Percentiles rank a stretch among this genome's conserved stretches.
Conservation (phyloP, 2,329 filamentous ascomycete species). For the Dryadomyces sulphureus region DNA sequence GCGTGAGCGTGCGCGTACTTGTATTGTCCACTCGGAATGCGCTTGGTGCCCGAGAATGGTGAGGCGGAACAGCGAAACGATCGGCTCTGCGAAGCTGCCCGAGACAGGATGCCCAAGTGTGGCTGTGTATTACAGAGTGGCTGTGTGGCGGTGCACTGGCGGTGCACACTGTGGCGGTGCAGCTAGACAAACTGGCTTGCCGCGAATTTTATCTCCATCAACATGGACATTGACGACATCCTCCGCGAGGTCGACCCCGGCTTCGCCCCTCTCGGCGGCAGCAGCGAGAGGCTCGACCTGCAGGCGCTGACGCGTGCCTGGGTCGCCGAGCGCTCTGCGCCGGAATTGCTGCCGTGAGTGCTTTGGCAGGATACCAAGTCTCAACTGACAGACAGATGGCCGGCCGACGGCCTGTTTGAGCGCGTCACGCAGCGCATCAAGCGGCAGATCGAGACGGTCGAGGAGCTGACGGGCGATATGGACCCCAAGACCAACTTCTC, state of each 20-base stretch:
- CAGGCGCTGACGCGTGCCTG: constrained; percentile 82
- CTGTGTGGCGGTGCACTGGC: background rate
- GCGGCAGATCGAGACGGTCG: constrained; percentile 22
- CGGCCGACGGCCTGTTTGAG: constrained; percentile 60
- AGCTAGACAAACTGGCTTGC: background rate
- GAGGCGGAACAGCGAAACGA: background rate
- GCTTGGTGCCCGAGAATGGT: background rate
- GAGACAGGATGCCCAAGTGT: background rate
- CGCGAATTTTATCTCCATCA: too few species aligned
- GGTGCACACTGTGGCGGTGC: too few species aligned
- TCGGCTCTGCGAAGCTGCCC: background rate
- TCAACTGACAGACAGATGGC: constrained; percentile 32
- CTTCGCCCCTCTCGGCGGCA: constrained; percentile 33
- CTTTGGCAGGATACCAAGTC: background rate
- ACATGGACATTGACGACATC: constrained; percentile 71
- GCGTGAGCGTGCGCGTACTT: background rate
- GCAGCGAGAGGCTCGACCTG: constrained; percentile 52
- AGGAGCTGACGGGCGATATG: constrained; percentile 61
- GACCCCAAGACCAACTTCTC: constrained; percentile 85
- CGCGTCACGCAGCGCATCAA: constrained; percentile 54
- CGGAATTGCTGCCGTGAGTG: constrained; percentile 69
- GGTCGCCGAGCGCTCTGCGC: constrained; percentile 81
- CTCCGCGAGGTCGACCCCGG: constrained; percentile 56
- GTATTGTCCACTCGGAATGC: too few species aligned
- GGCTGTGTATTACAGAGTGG: background rate